phyloP scores from a whole-genome alignment of 441 rosid genomes.

The Rhodomyrtus psidioides region DNA sequence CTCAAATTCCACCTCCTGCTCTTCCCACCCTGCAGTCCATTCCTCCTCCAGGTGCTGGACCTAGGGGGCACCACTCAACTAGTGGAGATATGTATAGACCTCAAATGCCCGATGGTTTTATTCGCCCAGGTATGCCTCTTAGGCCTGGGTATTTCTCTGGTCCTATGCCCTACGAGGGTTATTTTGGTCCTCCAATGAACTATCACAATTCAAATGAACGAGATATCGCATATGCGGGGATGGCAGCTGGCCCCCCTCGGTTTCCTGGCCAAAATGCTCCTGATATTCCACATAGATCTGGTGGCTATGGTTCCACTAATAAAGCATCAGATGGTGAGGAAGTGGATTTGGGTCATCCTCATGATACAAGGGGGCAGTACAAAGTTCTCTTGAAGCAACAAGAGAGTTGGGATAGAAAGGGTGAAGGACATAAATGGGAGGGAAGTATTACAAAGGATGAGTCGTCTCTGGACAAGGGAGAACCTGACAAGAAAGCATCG shows the following conservation, averaged over 20 bases:
- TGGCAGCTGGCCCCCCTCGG: constrained; percentile 56
- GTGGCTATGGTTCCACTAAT: constrained; percentile 48
- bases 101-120: constrained; percentile 69
- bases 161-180: constrained; percentile 70
- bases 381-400: constrained; percentile 78
- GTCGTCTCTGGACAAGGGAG: constrained; percentile 31
- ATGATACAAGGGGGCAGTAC: constrained; percentile 47
- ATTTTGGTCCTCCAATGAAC: constrained; percentile 83
- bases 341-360: constrained; percentile 48
- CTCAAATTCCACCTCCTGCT: constrained; percentile 57
- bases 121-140: constrained; percentile 73
- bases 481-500: constrained; percentile 27
- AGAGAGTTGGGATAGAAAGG: constrained; percentile 52
- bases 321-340: constrained; percentile 39
- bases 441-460: constrained; percentile 18
- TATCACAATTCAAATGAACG: constrained; percentile 61
- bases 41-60: constrained; percentile 61
- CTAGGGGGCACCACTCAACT: constrained; percentile 61
- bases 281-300: constrained; percentile 47
- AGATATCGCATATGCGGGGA: constrained; percentile 70
- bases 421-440: constrained; percentile 42
- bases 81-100: constrained; percentile 80
- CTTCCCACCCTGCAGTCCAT: constrained; percentile 46
- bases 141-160: constrained; percentile 91
- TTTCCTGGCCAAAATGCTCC: constrained; percentile 53